Evolutionary conservation across 257 asterid species (phyloP).

Genomic region (Anisodus acutangulus): DNA sequence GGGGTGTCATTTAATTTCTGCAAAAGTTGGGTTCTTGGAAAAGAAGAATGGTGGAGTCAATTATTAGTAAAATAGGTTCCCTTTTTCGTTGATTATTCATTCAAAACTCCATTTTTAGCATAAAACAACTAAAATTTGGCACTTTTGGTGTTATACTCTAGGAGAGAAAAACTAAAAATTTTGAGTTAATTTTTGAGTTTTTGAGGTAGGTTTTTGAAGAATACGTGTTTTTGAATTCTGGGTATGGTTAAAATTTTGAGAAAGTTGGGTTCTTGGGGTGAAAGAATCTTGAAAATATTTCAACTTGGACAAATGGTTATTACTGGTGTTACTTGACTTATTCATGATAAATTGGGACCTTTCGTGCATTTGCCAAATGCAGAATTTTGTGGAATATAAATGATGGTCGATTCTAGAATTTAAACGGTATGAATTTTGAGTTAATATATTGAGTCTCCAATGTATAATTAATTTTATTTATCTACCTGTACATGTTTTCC

Average conservation of each 20-base stretch:
- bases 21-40: background rate
- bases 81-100: background rate
- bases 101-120: background rate
- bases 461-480: no score
- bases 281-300: background rate
- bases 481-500: no score
- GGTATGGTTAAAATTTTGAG: background rate
- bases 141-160: no score
- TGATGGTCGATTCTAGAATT: no score
- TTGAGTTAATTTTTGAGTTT: background rate
- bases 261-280: background rate
- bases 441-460: no score
- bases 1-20: slow-evolving; percentile 3
- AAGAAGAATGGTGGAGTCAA: background rate
- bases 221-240: background rate
- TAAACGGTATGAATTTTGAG: no score
- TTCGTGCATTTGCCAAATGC: no score
- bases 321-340: no score
- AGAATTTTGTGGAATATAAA: no score
- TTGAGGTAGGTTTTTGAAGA: background rate
- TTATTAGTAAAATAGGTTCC: background rate
- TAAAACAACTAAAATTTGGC: no score
- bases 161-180: slow-evolving; percentile 2
- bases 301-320: no score
- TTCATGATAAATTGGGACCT: no score